Evolutionary conservation across 257 asterid genomes (phyloP).

Genomic region (Przewalskia tangutica): DNA sequence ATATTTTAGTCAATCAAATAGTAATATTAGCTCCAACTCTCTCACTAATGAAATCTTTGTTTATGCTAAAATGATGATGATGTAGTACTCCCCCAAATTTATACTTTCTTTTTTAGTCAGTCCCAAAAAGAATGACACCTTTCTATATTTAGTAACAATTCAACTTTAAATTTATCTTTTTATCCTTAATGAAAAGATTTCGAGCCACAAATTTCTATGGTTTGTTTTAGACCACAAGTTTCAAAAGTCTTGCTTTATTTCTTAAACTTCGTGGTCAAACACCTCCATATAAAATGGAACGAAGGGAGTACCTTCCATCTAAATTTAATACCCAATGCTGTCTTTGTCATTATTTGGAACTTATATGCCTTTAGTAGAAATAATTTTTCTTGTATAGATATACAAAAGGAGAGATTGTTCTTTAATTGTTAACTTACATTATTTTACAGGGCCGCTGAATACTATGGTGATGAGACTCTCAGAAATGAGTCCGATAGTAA

Average conservation of each 20-base stretch:
- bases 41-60: not conserved
- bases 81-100: no score
- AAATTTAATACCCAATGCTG: not conserved
- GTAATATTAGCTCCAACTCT: not conserved
- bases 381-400: not conserved
- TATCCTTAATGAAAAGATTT: no score
- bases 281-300: no score
- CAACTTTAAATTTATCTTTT: no score
- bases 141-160: no score
- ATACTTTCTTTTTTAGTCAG: no score
- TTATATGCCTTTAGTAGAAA: not conserved
- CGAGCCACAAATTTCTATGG: no score
- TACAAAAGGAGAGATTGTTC: not conserved
- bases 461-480: constrained; percentile 48
- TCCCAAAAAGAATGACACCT: no score
- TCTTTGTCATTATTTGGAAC: not conserved
- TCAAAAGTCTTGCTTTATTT: no score
- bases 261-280: no score
- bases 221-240: no score
- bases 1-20: not conserved
- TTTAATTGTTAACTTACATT: not conserved
- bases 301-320: no score
- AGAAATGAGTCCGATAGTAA: constrained; percentile 45
- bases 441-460: constrained; percentile 47
- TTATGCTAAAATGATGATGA: not conserved